Percentiles rank a stretch among this genome's conserved stretches.
Conservation (phyloP, 2,329 filamentous ascomycete species). For the Pyrenochaeta sp. region DNA sequence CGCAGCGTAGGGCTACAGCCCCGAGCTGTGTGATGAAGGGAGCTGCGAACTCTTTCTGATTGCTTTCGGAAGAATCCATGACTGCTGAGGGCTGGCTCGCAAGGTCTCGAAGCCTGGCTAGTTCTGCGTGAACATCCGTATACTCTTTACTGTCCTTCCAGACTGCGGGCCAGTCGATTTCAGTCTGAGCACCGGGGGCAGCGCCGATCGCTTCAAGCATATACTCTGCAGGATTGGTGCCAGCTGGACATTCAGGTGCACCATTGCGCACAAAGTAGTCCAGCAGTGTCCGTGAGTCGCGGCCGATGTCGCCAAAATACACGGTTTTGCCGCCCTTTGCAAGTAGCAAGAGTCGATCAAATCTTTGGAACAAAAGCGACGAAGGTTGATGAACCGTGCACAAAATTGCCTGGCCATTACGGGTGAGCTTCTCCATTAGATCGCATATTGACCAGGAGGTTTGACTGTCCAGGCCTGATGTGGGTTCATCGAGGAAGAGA, state of each 20-base stretch:
- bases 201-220: slow-evolving; percentile 66
- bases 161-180: slow-evolving; percentile 52
- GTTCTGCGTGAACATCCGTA: slow-evolving; percentile 44
- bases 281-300: slow-evolving; percentile 70
- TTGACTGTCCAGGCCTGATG: slow-evolving; percentile 76
- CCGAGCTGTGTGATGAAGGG: slow-evolving; percentile 45
- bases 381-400: slow-evolving; percentile 96
- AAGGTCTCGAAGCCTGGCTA: slow-evolving; percentile 51
- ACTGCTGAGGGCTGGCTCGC: slow-evolving; percentile 36
- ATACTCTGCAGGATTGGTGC: slow-evolving; percentile 80
- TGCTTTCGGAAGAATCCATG: slow-evolving; percentile 55
- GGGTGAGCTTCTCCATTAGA: slow-evolving; percentile 85
- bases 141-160: slow-evolving; percentile 45
- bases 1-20: slow-evolving; percentile 52
- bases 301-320: slow-evolving; percentile 81
- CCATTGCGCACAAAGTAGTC: slow-evolving; percentile 78
- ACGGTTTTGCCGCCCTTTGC: slow-evolving; percentile 78
- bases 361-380: slow-evolving; percentile 89
- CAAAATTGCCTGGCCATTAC: slow-evolving; percentile 80
- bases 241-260: slow-evolving; percentile 66
- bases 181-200: slow-evolving; percentile 32
- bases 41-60: slow-evolving; percentile 54
- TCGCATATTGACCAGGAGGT: slow-evolving; percentile 70
- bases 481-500: slow-evolving; percentile 67
- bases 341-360: slow-evolving; percentile 80